A percentile compares a stretch with the other conserved stretches of the same genome.
Evolutionary conservation across 1,284 basidiomycete genomes (phyloP).

Genomic region (Naganishia cerealis): DNA sequence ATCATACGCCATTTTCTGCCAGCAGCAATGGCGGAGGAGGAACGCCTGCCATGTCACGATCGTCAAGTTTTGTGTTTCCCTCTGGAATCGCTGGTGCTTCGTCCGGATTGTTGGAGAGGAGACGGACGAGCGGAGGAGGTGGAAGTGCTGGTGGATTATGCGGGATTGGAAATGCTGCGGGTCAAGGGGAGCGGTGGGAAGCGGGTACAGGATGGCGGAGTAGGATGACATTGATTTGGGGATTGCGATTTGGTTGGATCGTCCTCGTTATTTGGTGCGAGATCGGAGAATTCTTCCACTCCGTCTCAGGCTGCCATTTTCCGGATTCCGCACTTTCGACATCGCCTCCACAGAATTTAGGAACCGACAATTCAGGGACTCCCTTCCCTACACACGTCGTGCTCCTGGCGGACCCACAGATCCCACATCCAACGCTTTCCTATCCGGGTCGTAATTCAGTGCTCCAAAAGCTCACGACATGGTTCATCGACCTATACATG

Average conservation of each 20-base stretch:
- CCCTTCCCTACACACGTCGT: slow-evolving; percentile 64
- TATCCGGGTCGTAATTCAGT: slow-evolving; percentile 49
- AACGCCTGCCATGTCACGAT: slow-evolving; percentile 16
- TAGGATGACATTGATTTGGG: slow-evolving; percentile 38
- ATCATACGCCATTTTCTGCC: background rate
- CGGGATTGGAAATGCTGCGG: background rate
- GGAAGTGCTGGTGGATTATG: background rate
- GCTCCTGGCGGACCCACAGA: slow-evolving; percentile 74
- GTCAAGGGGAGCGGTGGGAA: slow-evolving; percentile 14
- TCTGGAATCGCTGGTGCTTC: slow-evolving; percentile 22
- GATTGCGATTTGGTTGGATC: slow-evolving; percentile 63
- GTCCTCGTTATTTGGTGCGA: slow-evolving; percentile 71
- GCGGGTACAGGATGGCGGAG: slow-evolving; percentile 24
- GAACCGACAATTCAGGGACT: background rate
- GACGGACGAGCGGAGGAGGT: slow-evolving; percentile 7
- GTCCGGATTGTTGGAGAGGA: slow-evolving; percentile 19
- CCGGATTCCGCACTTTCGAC: slow-evolving; percentile 44
- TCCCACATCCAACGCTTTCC: slow-evolving; percentile 62
- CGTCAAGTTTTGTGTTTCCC: slow-evolving; percentile 19
- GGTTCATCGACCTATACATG: slow-evolving; percentile 67
- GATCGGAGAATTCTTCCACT: slow-evolving; percentile 50
- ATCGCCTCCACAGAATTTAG: slow-evolving; percentile 31
- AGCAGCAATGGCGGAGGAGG: slow-evolving; percentile 10
- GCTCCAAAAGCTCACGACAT: slow-evolving; percentile 57
- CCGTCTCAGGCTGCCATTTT: slow-evolving; percentile 52